Evolutionary conservation across 805 yeast genomes (phyloP), one percentile per base, ranked within the genome.

Genomic region (Zygosaccharomyces siamensis): DNA sequence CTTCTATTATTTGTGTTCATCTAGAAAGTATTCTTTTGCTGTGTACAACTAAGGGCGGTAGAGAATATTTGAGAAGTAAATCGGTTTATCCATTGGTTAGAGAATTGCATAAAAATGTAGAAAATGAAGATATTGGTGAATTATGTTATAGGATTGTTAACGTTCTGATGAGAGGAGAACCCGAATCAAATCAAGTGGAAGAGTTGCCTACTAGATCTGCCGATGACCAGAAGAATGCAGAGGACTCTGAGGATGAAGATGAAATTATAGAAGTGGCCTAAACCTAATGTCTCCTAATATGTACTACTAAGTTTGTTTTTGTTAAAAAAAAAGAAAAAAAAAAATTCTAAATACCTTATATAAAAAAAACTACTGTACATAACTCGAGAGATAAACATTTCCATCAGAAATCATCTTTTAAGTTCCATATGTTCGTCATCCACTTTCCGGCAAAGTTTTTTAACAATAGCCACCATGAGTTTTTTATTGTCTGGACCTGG

Each of bases 101-200:
- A 63, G 97, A 89, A 70, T 72, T 92, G 46, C 96, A 90, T 61
- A 83, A 84, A 60, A 79, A 68, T 42, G 61, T 69, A 4, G 68
- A 69, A 20, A 67, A 77, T 45, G 76, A 73, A 23, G 72, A 69
- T 16, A 75, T 88, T 20, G 73, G 73, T 39, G 95, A 86, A 39
- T 69, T 86, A 39, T 84, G 93, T 70, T 95, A 89, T 58, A 77
- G 93, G 63, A 67, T 86, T 36, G 99, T 90, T 20, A 92, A 92
- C 64, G 79, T 89, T 81, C 74, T 92, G 54, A 86, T 86, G 93
- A 81, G 97, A 73, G 97, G 92, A 61, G 97, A 90, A 61, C 77
- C 79, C 31, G 69, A 68, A 27, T 64, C 58, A 3, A 71, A 64
- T 53, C 75, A 69, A 36, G 71, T 72, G 16, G 80, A 78, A 44